Percentiles rank a stretch among this genome's conserved stretches.
Evolutionary conservation across 1,284 basidiomycete species (phyloP).

Genomic region (Boletellus dicymbophilus): DNA sequence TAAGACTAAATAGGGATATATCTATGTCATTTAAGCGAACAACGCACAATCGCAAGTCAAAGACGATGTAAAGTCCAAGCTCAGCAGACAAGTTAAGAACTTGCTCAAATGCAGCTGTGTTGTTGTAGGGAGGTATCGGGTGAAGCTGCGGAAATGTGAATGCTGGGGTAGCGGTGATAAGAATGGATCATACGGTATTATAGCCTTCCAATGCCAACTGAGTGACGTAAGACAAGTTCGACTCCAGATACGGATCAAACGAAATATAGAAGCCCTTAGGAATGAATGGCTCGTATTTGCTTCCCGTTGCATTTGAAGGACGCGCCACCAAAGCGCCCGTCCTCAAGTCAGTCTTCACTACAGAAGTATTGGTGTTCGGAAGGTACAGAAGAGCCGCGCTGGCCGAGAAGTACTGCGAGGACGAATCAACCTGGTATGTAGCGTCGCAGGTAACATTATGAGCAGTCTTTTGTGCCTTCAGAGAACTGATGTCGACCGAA

Average conservation of each 20-base stretch:
- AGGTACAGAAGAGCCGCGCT: conserved; percentile 31
- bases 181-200: conserved; percentile 27
- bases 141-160: conserved; percentile 23
- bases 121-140: conserved; percentile 31
- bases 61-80: conserved; percentile 30
- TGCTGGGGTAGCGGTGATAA: too few relatives aligned
- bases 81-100: conserved; percentile 18
- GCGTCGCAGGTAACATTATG: conserved; percentile 27
- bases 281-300: conserved; percentile 25
- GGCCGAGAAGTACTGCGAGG: conserved; percentile 18
- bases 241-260: conserved; percentile 18
- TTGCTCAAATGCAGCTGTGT: conserved; percentile 22
- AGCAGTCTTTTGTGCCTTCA: conserved; percentile 17
- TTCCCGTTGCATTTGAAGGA: conserved; percentile 13
- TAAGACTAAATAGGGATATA: too few relatives aligned
- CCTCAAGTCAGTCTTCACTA: conserved; percentile 35
- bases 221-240: conserved; percentile 24
- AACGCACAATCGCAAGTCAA: conserved; percentile 44
- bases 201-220: conserved; percentile 26
- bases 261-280: conserved; percentile 34
- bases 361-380: conserved; percentile 27
- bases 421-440: conserved; percentile 14
- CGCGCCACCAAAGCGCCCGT: conserved; percentile 28
- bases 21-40: too few relatives aligned
- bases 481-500: conserved; percentile 18